phyloP scores from a whole-genome alignment of 164 flowering plant species.

The Liquidambar formosana region DNA sequence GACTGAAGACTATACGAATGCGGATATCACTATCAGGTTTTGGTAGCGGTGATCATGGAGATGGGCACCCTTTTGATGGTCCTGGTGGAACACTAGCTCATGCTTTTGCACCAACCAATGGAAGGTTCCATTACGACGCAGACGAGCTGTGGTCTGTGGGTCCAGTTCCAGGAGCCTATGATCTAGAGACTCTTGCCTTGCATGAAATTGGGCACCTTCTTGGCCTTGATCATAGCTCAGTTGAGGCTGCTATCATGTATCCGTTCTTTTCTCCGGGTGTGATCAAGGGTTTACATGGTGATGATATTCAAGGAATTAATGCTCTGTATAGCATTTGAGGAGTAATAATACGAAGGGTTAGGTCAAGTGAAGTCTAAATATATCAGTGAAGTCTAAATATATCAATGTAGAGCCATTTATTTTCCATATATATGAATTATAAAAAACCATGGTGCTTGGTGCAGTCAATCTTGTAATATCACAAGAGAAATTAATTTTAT shows the following conservation, averaged over 20 bases:
- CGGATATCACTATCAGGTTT: slow-evolving; percentile 21
- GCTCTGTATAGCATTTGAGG: slow-evolving; percentile 14
- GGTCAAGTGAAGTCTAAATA: too few species aligned
- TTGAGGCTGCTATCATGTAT: too few species aligned
- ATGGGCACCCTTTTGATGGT: slow-evolving; percentile 30
- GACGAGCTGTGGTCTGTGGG: slow-evolving; percentile 15
- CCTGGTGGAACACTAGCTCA: slow-evolving; percentile 26
- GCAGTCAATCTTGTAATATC: too few species aligned
- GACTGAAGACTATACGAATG: not conserved
- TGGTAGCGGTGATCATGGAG: slow-evolving; percentile 24
- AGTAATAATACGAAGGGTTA: too few species aligned
- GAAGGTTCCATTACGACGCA: too few species aligned
- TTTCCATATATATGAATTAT: too few species aligned
- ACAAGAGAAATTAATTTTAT: too few species aligned
- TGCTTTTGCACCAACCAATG: slow-evolving; percentile 23
- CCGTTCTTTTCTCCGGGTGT: slow-evolving; percentile 2
- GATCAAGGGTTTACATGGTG: slow-evolving; percentile 19
- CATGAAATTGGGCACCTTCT: too few species aligned
- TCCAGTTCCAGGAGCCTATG: not conserved
- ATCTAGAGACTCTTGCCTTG: slow-evolving; percentile 22
- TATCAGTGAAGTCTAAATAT: too few species aligned
- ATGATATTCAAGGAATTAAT: slow-evolving; percentile 28
- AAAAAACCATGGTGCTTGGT: too few species aligned
- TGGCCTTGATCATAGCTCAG: too few species aligned
- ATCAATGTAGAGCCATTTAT: too few species aligned